phyloP scores from a whole-genome alignment of 768 basidiomycete species.

The Hygrocybe punicea region DNA sequence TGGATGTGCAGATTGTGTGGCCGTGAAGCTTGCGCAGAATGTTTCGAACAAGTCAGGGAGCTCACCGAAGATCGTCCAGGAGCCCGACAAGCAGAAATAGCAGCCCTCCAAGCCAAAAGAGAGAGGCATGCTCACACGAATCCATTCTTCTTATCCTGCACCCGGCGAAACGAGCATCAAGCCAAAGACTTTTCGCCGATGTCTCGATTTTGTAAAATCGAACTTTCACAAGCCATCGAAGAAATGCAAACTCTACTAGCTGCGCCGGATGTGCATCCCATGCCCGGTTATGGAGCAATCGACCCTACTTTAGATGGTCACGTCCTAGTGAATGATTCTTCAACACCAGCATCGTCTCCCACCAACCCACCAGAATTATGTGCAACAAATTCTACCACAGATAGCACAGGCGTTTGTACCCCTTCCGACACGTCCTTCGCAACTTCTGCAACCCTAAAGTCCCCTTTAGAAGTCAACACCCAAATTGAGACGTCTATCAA shows the following conservation, averaged over 20 bases:
- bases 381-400: not conserved
- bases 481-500: not conserved
- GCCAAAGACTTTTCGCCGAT: slow-evolving; percentile 72
- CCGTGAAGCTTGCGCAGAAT: slow-evolving; percentile 84
- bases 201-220: slow-evolving; percentile 65
- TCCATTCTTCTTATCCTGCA: slow-evolving; percentile 73
- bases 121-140: slow-evolving; percentile 64
- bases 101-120: slow-evolving; percentile 47
- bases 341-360: not conserved
- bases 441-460: not conserved
- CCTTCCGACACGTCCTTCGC: not conserved
- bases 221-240: slow-evolving; percentile 60
- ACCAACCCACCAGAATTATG: not conserved
- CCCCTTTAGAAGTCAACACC: not conserved
- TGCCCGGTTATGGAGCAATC: slow-evolving; percentile 1
- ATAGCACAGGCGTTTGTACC: not conserved
- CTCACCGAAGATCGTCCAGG: slow-evolving; percentile 54
- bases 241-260: slow-evolving; percentile 62
- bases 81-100: slow-evolving; percentile 46
- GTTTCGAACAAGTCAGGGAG: slow-evolving; percentile 65
- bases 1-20: slow-evolving; percentile 94
- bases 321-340: not conserved
- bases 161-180: slow-evolving; percentile 66
- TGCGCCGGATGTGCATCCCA: slow-evolving; percentile 5
- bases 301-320: slow-evolving; percentile 4